A percentile compares a stretch with the other conserved stretches of the same genome.
Evolutionary conservation across 2,329 filamentous ascomycete genomes (phyloP).

Genomic region (Fusarium heterosporum): DNA sequence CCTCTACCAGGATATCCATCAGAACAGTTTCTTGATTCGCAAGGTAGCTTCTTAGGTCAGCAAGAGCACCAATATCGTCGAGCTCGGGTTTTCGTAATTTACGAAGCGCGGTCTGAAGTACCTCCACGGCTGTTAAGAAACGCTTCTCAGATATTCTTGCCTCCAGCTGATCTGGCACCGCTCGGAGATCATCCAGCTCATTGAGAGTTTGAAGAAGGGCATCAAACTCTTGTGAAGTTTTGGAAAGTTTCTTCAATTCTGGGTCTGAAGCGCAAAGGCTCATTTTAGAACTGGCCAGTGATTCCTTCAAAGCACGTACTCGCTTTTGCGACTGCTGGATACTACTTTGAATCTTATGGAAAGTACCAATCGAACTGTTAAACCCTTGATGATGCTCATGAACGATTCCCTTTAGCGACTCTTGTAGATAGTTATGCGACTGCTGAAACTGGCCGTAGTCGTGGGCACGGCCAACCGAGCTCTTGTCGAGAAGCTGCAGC

Average conservation of each 20-base stretch:
- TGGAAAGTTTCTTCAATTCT: conserved; percentile 89
- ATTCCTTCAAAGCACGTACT: conserved; percentile 84
- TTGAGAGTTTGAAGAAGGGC: conserved; percentile 85
- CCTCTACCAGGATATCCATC: conserved; percentile 96
- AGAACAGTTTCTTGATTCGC: conserved; percentile 91
- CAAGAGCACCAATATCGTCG: conserved; percentile 89
- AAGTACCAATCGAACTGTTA: conserved; percentile 98
- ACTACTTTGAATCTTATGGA: conserved; percentile 97
- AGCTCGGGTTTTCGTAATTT: conserved; percentile 88
- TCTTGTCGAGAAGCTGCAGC: conserved; percentile 93
- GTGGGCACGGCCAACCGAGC: conserved; percentile 90
- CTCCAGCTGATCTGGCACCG: conserved; percentile 91
- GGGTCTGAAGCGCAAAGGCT: conserved; percentile 88
- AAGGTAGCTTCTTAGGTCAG: conserved; percentile 87
- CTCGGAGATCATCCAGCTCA: conserved; percentile 87
- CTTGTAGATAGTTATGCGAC: conserved; percentile 89
- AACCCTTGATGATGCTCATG: conserved; percentile 99
- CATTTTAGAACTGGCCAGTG: conserved; percentile 81
- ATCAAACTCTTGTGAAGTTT: conserved; percentile 89
- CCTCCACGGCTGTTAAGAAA: conserved; percentile 91
- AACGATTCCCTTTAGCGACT: conserved; percentile 91
- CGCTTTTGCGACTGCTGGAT: conserved; percentile 89
- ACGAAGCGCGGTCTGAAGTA: conserved; percentile 86
- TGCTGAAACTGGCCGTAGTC: conserved; percentile 87
- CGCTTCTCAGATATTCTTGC: conserved; percentile 96